Evolutionary conservation across 805 yeast genomes (phyloP).

Genomic region (Saccharomycopsis oosterbeekiorum): DNA sequence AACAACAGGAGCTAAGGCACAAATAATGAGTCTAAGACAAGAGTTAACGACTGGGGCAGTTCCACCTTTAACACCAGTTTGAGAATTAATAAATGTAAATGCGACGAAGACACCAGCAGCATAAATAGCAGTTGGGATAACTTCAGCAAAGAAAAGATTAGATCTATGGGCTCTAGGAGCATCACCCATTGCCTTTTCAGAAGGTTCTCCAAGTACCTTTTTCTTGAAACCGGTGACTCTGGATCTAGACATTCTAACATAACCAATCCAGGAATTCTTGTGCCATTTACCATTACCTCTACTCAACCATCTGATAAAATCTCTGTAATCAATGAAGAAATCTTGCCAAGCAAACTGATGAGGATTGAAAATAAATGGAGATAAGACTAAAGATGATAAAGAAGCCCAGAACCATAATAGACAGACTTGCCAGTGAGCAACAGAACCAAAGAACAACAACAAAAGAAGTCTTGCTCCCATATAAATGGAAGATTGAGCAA

Average conservation of each 20-base stretch:
- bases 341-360: slow-evolving; percentile 64
- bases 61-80: slow-evolving; percentile 62
- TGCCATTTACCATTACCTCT: slow-evolving; percentile 66
- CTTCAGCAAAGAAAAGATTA: slow-evolving; percentile 72
- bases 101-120: slow-evolving; percentile 64
- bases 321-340: slow-evolving; percentile 59
- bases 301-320: slow-evolving; percentile 64
- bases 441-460: slow-evolving; percentile 63
- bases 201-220: slow-evolving; percentile 51
- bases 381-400: slow-evolving; percentile 50
- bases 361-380: slow-evolving; percentile 71
- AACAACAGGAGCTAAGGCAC: slow-evolving; percentile 85
- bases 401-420: slow-evolving; percentile 70
- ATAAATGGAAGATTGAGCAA: slow-evolving; percentile 68
- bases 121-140: slow-evolving; percentile 60
- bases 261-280: slow-evolving; percentile 71
- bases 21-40: slow-evolving; percentile 58
- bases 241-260: slow-evolving; percentile 68
- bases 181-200: slow-evolving; percentile 60
- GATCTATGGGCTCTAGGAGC: slow-evolving; percentile 67
- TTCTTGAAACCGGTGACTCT: slow-evolving; percentile 88
- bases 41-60: slow-evolving; percentile 46
- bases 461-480: slow-evolving; percentile 62
- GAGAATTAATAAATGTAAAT: slow-evolving; percentile 74
- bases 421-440: slow-evolving; percentile 75